phyloP scores from a whole-genome alignment of 805 yeast genomes.

The Komagataella kurtzmanii region DNA sequence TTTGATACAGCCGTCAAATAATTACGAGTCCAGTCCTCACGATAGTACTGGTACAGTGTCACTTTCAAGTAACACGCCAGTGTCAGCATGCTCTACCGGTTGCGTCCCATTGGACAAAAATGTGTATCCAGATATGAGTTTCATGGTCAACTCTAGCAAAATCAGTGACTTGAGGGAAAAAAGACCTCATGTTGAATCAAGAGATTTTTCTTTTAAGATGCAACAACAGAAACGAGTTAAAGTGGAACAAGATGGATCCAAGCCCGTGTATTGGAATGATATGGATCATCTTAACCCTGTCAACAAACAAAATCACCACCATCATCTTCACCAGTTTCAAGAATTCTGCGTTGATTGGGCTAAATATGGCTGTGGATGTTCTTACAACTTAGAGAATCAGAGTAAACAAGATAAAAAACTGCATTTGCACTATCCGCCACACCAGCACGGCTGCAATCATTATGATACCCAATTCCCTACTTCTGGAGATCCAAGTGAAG shows the following conservation, averaged over 20 bases:
- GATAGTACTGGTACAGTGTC: neutral
- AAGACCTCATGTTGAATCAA: neutral
- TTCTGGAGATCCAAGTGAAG: neutral
- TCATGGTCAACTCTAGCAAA: neutral
- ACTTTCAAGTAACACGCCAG: neutral
- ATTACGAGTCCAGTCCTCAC: neutral
- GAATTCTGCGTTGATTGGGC: constrained; percentile 11
- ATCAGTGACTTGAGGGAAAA: neutral
- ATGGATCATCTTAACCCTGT: neutral
- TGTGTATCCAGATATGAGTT: neutral
- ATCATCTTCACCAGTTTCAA: constrained; percentile 17
- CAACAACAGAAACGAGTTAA: neutral
- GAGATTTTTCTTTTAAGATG: neutral
- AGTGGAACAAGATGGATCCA: neutral
- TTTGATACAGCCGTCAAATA: neutral
- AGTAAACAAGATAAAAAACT: constrained; percentile 8
- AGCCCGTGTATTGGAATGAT: neutral
- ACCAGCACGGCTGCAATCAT: neutral
- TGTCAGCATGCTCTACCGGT: neutral
- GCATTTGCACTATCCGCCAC: neutral
- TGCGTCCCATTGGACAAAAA: neutral
- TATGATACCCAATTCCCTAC: neutral
- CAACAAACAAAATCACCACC: constrained; percentile 9
- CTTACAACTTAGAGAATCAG: constrained; percentile 23
- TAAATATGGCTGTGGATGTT: constrained; percentile 17